Percentiles rank a stretch among this genome's conserved stretches.
These are phyloP conservation scores for Arthrocladium fulminans DNA, from an alignment of 2,329 filamentous ascomycete species.

Conservation along the genomic window DNA sequence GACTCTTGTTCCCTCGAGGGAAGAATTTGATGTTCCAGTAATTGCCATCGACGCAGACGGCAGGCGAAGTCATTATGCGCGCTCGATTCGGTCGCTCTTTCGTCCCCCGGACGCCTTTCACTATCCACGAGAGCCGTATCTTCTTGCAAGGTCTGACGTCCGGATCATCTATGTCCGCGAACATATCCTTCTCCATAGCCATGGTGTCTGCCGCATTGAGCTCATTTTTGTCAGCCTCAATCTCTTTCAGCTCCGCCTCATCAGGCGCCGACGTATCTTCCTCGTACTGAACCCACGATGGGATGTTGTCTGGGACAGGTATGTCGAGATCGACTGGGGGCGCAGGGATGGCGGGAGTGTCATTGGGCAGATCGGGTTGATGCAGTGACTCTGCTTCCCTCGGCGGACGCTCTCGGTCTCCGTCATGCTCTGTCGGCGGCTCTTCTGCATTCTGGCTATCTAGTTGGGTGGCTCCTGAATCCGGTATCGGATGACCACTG, in stretches of 20 bases:
- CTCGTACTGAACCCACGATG: conserved; percentile 46
- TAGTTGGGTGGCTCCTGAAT: background rate
- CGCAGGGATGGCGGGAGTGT: conserved; percentile 10
- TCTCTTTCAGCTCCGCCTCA: conserved; percentile 51
- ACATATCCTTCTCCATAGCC: conserved; percentile 44
- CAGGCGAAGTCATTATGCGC: conserved; percentile 50
- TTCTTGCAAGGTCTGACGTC: conserved; percentile 47
- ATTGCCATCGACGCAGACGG: conserved; percentile 48
- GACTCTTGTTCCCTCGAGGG: conserved; percentile 49
- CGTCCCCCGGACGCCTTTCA: conserved; percentile 52
- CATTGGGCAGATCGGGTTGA: background rate
- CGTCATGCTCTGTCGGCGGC: background rate
- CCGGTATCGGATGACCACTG: conserved; percentile 4
- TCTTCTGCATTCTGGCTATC: conserved; percentile 1
- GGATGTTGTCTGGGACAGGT: conserved; percentile 25
- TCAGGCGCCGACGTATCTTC: conserved; percentile 50
- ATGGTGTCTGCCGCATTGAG: conserved; percentile 47
- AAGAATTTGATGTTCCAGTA: conserved; percentile 61
- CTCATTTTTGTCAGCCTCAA: conserved; percentile 42
- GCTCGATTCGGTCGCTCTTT: conserved; percentile 51
- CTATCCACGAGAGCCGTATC: conserved; percentile 50
- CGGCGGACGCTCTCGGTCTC: background rate
- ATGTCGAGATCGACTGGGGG: conserved; percentile 12
- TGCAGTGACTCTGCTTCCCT: background rate
- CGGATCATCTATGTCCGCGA: conserved; percentile 48